These are phyloP conservation scores for Poronia punctata DNA, from an alignment of 495 filamentous ascomycete genomes.

Conservation along the genomic window DNA sequence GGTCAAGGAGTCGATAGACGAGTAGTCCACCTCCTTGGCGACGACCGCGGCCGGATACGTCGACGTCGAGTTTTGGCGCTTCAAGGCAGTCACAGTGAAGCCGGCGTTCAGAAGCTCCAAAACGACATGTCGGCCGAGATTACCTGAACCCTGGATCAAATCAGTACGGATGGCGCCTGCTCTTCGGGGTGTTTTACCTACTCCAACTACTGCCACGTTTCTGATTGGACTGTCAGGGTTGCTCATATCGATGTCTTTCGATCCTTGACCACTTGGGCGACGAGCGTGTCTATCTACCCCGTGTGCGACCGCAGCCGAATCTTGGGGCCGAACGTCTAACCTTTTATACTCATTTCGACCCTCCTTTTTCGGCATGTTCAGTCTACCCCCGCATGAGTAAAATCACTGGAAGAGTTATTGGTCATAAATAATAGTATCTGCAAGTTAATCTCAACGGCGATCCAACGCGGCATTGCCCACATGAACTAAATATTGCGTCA, in stretches of 20 bases:
- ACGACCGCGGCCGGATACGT: slow-evolving; percentile 31
- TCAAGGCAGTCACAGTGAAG: slow-evolving; percentile 54
- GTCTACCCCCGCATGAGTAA: not conserved
- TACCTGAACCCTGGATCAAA: slow-evolving; percentile 45
- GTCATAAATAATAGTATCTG: too few species aligned
- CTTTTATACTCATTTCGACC: slow-evolving; percentile 3
- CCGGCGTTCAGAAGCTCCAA: slow-evolving; percentile 44
- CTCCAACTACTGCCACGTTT: slow-evolving; percentile 46
- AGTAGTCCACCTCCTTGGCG: slow-evolving; percentile 47
- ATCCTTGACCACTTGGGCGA: too few species aligned
- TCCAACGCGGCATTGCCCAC: too few species aligned
- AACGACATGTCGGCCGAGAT: slow-evolving; percentile 52
- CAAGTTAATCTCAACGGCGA: too few species aligned
- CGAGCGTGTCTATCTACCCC: too few species aligned
- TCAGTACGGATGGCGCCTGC: not conserved
- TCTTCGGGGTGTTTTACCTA: slow-evolving; percentile 19
- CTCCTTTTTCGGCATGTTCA: not conserved
- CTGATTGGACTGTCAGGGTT: slow-evolving; percentile 35
- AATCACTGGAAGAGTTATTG: too few species aligned
- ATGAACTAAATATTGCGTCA: too few species aligned
- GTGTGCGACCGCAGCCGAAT: too few species aligned
- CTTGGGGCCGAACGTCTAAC: not conserved
- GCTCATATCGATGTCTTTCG: too few species aligned
- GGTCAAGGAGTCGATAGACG: slow-evolving; percentile 44
- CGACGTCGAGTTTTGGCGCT: slow-evolving; percentile 37